These are phyloP conservation scores for Asparagopsis taxiformis DNA, from an alignment of 31 red algal genomes.

Conservation along the genomic window DNA sequence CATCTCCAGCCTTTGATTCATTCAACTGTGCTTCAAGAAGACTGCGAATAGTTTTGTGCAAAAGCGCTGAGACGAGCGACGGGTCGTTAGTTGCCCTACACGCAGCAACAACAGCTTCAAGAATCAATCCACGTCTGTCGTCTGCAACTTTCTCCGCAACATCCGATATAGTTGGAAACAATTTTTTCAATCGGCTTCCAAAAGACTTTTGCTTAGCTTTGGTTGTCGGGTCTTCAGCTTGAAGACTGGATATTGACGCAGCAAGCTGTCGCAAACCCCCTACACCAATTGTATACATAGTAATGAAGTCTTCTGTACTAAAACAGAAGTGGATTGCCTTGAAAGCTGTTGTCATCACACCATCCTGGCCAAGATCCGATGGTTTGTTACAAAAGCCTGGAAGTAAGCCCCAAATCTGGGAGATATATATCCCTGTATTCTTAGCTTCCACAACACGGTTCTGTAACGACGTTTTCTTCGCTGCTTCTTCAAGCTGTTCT, in stretches of 20 bases:
- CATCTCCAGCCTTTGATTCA: neutral
- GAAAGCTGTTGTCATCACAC: constrained; percentile 39
- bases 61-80: constrained; percentile 21
- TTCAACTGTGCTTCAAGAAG: constrained; percentile 57
- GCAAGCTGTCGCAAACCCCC: constrained; percentile 44
- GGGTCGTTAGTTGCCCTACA: constrained; percentile 47
- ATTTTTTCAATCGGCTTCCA: constrained; percentile 58
- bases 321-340: constrained; percentile 58
- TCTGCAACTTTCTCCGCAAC: constrained; percentile 32
- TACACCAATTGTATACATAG: constrained; percentile 36
- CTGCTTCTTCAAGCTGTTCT: constrained; percentile 22
- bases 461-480: constrained; percentile 11
- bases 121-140: constrained; percentile 37
- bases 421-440: constrained; percentile 49
- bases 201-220: constrained; percentile 27
- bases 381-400: constrained; percentile 56
- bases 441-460: constrained; percentile 63
- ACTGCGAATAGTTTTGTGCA: constrained; percentile 58
- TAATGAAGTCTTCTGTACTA: constrained; percentile 12
- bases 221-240: constrained; percentile 21
- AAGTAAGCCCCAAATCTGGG: constrained; percentile 67
- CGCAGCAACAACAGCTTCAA: constrained; percentile 38
- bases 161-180: constrained; percentile 35
- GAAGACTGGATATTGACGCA: constrained; percentile 27
- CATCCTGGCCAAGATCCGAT: constrained; percentile 49